Evolutionary conservation across 2,329 filamentous ascomycete genomes (phyloP).

Genomic region (Pseudopithomyces chartarum): DNA sequence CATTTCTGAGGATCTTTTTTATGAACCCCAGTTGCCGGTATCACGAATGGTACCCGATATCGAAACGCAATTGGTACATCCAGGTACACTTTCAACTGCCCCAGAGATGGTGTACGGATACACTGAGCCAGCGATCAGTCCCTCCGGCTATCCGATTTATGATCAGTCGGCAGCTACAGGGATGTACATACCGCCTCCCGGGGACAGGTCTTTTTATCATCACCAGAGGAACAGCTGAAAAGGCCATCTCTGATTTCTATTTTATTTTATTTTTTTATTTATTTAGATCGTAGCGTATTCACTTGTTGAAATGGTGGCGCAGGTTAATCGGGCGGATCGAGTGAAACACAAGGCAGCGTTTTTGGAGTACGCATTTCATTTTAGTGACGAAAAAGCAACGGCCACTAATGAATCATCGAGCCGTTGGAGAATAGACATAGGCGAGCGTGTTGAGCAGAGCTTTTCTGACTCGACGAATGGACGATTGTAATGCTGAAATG

Average conservation of each 20-base stretch:
- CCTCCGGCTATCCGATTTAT: neutral
- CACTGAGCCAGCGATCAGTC: neutral
- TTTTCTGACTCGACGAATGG: too few species aligned
- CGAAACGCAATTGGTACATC: neutral
- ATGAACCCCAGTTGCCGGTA: neutral
- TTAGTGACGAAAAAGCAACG: too few species aligned
- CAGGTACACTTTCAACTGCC: neutral
- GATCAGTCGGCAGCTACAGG: neutral
- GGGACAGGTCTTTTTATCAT: neutral
- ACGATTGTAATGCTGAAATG: neutral
- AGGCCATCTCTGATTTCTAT: too few species aligned
- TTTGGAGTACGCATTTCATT: too few species aligned
- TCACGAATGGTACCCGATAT: neutral
- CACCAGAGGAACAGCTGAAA: neutral
- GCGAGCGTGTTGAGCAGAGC: too few species aligned
- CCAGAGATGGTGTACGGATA: neutral
- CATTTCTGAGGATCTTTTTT: conserved; percentile 9
- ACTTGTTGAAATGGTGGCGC: too few species aligned
- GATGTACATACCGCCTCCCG: neutral
- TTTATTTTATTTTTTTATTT: too few species aligned
- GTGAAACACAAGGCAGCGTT: too few species aligned
- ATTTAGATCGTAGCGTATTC: neutral
- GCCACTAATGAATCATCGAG: too few species aligned
- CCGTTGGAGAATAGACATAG: too few species aligned
- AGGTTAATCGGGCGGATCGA: too few species aligned